Evolutionary conservation across 352 stramenopile species (phyloP), one percentile per base, ranked within the genome.

Genomic region (Pythium brassicae): DNA sequence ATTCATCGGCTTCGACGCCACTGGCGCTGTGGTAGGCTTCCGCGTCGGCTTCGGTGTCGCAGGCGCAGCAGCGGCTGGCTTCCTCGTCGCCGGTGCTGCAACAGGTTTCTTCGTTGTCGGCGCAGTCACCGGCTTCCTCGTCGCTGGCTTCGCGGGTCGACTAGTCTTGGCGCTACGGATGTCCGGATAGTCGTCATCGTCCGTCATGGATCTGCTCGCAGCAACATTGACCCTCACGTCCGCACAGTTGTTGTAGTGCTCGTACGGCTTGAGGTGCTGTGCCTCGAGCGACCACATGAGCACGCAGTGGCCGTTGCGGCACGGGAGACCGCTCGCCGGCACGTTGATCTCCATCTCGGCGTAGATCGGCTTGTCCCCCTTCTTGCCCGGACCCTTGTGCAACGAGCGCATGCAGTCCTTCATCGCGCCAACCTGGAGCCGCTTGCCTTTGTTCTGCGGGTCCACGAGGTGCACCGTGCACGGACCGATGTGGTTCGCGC

Each of bases 381-480:
- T 74, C 42, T 43, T 63, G 4, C 65, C 68, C 2, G 65, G 35
- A 6, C 17, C 68, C 12, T 65, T 65, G 40, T 72, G 62, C 47
- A 76, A 48, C 32, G 68, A 76, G 6, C 68, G 68, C 68, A 76
- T 76, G 63, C 68, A 76, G 68, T 76, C 63, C 22, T 77, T 45
- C 10, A 68, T 60, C 42, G 68, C 45, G 0, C 69, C 69, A 5
- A 77, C 50, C 27, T 74, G 66, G 1, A 77, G 39, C 39, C 66
- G 65, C 57, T 72, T 64, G 34, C 14, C 68, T 12, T 49, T 54
- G 32, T 74, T 49, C 17, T 58, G 40, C 1, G 63, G 69, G 56
- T 74, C 62, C 43, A 77, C 63, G 47, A 78, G 61, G 52, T 66
- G 70, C 35, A 70, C 55, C 2, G 63, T 68, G 53, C 66, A 78